phyloP scores from a whole-genome alignment of 2,329 filamentous ascomycete species.

The Teratosphaeria zuluensis region DNA sequence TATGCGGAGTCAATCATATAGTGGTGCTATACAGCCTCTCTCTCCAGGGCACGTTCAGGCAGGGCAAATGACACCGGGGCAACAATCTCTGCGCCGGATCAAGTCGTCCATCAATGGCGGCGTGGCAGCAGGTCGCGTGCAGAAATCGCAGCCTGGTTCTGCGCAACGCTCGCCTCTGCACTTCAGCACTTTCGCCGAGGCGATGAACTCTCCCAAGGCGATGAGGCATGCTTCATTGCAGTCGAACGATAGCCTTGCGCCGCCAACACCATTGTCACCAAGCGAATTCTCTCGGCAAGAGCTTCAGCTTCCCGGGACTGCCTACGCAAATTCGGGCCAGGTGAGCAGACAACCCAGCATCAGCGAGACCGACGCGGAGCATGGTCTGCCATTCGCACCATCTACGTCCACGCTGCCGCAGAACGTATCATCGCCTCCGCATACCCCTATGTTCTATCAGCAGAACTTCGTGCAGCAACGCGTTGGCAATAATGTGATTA shows the following conservation, averaged over 20 bases:
- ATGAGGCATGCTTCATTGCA: constrained; percentile 26
- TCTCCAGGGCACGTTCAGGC: constrained; percentile 23
- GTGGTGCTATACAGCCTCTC: constrained; percentile 28
- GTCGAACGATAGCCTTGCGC: constrained; percentile 32
- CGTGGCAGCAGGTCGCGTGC: constrained; percentile 34
- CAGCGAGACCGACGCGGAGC: constrained; percentile 28
- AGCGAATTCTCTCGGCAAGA: constrained; percentile 25
- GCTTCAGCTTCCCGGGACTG: constrained; percentile 20
- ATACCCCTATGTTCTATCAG: constrained; percentile 31
- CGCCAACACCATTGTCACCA: constrained; percentile 40
- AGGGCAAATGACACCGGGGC: constrained; percentile 57
- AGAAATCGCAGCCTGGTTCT: constrained; percentile 35
- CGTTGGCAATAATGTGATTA: constrained; percentile 24
- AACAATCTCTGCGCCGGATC: constrained; percentile 46
- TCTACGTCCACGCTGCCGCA: constrained; percentile 15
- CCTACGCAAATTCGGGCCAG: constrained; percentile 29
- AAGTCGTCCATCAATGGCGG: constrained; percentile 38
- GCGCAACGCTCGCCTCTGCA: constrained; percentile 40
- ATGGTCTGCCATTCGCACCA: constrained; percentile 12
- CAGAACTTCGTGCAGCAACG: constrained; percentile 23
- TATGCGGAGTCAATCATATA: neutral
- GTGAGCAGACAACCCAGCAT: constrained; percentile 31
- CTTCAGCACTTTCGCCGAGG: constrained; percentile 35
- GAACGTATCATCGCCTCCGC: constrained; percentile 35
- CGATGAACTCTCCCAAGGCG: constrained; percentile 38